Percentiles rank a stretch among this genome's conserved stretches.
phyloP scores from a whole-genome alignment of 306 rosid species.

The Prunus mongolica region DNA sequence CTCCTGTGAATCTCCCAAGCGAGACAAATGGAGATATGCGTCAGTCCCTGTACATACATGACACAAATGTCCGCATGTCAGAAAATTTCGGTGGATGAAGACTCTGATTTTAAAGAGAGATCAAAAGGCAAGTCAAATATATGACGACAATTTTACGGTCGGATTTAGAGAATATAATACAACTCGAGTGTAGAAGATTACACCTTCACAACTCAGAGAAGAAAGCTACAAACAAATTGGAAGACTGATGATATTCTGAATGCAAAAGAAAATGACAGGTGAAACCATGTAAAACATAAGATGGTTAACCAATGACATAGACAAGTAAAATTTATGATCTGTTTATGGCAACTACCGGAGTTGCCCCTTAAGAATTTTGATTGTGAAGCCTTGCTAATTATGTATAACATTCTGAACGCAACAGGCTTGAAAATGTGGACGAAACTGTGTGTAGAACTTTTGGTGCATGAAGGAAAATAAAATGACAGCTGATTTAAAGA shows the following conservation, averaged over 20 bases:
- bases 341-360: background rate
- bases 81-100: background rate
- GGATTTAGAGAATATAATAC: background rate
- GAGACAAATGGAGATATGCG: slow-evolving; percentile 90
- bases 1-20: slow-evolving; percentile 88
- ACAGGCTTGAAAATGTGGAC: background rate
- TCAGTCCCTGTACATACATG: slow-evolving; percentile 63
- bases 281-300: background rate
- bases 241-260: no score
- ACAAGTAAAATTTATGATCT: background rate
- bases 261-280: background rate
- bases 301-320: background rate
- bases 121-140: background rate
- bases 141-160: background rate
- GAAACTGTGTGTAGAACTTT: background rate
- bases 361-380: background rate
- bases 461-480: background rate
- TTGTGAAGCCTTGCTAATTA: background rate
- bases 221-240: no score
- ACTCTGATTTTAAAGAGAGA: background rate
- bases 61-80: background rate
- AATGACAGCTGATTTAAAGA: background rate
- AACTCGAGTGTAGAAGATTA: background rate
- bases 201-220: background rate
- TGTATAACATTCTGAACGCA: background rate